Evolutionary conservation across 148 eudicot genomes (phyloP), one percentile per base, ranked within the genome.

Genomic region (Heliosperma pusillum): DNA sequence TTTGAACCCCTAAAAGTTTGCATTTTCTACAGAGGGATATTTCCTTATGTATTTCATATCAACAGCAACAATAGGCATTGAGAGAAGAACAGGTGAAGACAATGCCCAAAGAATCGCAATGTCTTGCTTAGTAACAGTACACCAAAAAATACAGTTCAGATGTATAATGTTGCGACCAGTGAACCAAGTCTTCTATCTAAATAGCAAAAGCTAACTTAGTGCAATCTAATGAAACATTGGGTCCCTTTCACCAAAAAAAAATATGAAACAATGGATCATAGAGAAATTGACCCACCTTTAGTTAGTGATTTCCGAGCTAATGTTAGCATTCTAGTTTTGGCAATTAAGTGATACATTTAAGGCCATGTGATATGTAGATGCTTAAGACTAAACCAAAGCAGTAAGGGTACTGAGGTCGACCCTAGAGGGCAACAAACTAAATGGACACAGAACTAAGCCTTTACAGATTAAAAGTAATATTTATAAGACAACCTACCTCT

Each of bases 401-500:
- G 59, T 47, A 21, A 50, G 16, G 29, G 29, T 67, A 69, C 40
- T 20, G 69, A 75, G 26, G 26, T 44, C 47, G 33, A 68, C 57
- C 26, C 71, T 27, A 61, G 8, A 56, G 69, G 66, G 52, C 2
- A 24, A 7, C 47, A 59, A 57, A 69, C 50, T 44, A 1, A 29
- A 78, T 22, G 22, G 61, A 71, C 61, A 74, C 27, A 26, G 59
- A 69, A 7, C 58, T 73, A 67, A 24, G 62, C n/a, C 36, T 22
- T 3, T 44, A 27, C 33, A 13, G 25, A 52, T 73, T 50, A 60
- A 70, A 25, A 27, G 22, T 27, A 64, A 36, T 19, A 74, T 50
- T 22, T 21, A 33, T 47, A 66, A 55, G 72, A 61, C 64, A 78
- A 93, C 98, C 98, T 91, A 93, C 98, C 98, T 91, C 87, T 61